Evolutionary conservation across 352 stramenopile species (phyloP).

Genomic region (Phytophthora cryptogea): DNA sequence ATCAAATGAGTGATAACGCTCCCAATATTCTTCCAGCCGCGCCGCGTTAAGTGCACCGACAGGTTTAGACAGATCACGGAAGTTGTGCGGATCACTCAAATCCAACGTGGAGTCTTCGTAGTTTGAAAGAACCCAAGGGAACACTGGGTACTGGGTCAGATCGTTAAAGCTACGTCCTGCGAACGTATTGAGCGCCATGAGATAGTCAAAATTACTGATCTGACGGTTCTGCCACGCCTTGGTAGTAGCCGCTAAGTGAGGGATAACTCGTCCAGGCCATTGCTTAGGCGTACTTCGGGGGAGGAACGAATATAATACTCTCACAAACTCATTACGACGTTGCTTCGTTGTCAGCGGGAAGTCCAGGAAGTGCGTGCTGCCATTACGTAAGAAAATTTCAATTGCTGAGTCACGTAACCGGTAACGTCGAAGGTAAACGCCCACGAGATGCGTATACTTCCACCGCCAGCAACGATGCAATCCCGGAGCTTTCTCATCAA

Average conservation of each 20-base stretch:
- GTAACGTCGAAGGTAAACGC: conserved; percentile 81
- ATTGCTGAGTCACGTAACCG: conserved; percentile 81
- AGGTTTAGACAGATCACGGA: conserved; percentile 97
- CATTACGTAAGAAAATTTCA: conserved; percentile 83
- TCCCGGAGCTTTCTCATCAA: conserved; percentile 67
- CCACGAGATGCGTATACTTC: conserved; percentile 80
- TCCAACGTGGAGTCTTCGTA: conserved; percentile 78
- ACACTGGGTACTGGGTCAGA: conserved; percentile 97
- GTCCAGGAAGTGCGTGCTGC: conserved; percentile 82
- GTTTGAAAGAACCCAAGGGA: conserved; percentile 89
- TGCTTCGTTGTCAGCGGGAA: conserved; percentile 71
- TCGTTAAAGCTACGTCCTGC: conserved; percentile 92
- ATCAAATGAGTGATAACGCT: conserved; percentile 94
- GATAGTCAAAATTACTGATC: conserved; percentile 96
- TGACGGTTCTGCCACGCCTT: conserved; percentile 83
- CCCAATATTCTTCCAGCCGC: conserved; percentile 94
- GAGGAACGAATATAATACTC: conserved; percentile 79
- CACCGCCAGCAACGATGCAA: conserved; percentile 79
- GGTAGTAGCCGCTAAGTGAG: conserved; percentile 54
- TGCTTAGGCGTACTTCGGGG: conserved; percentile 74
- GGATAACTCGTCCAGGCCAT: conserved; percentile 63
- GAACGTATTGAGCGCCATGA: conserved; percentile 94
- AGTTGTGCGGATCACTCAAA: conserved; percentile 89
- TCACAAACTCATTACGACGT: conserved; percentile 78
- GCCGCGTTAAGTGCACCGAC: conserved; percentile 96